A percentile compares a stretch with the other conserved stretches of the same genome.
Evolutionary conservation across 257 asterid genomes (phyloP).

Genomic region (Solanum pimpinellifolium): DNA sequence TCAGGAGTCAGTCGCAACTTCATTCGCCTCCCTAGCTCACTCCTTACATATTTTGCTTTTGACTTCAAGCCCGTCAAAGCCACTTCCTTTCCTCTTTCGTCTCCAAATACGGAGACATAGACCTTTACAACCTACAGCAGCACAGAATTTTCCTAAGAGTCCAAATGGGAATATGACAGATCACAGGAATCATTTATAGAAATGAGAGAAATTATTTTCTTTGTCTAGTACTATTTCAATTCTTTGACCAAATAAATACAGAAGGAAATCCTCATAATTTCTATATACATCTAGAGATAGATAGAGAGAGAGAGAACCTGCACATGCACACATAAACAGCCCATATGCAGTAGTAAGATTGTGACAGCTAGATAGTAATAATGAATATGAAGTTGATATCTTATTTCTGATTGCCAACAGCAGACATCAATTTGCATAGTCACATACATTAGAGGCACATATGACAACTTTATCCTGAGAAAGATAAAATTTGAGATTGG

Average conservation of each 20-base stretch:
- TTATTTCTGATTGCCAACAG: not conserved
- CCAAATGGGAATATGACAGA: not conserved
- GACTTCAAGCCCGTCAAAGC: constrained; percentile 88
- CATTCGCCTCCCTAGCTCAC: constrained; percentile 87
- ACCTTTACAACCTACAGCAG: constrained; percentile 80
- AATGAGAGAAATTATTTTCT: not conserved
- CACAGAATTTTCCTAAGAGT: not conserved
- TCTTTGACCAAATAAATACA: not conserved
- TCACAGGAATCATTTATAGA: not conserved
- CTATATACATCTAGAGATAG: not conserved
- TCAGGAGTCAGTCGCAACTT: constrained; percentile 95
- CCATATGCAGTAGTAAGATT: not conserved
- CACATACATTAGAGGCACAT: not conserved
- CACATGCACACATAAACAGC: not conserved
- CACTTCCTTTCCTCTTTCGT: constrained; percentile 95
- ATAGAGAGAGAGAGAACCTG: not conserved
- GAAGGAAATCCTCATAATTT: not conserved
- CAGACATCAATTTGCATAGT: not conserved
- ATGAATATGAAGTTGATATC: not conserved
- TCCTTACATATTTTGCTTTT: constrained; percentile 85
- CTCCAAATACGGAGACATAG: constrained; percentile 93
- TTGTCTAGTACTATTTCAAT: not conserved
- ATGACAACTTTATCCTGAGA: not conserved
- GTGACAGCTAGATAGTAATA: not conserved
- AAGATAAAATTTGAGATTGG: not conserved